Evolutionary conservation across 2,329 filamentous ascomycete genomes (phyloP), one percentile per base, ranked within the genome.

Genomic region (Eurotiales sp.): DNA sequence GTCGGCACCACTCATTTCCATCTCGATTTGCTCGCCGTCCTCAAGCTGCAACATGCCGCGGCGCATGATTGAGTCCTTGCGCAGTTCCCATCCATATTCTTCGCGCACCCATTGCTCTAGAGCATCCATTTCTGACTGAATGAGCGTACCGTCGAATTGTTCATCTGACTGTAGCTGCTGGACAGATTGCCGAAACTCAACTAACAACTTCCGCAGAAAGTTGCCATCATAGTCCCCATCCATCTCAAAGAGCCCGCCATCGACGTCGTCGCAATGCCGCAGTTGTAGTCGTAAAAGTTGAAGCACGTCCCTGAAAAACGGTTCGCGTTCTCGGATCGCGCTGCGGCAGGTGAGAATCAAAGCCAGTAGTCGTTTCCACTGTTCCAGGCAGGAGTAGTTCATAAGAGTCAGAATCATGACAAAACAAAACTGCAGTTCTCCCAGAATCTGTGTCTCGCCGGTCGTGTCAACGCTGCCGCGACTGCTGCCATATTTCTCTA

Each of bases 381-480:
- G 82, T 62, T 85, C 81, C 3, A 85, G 67, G 59, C 82, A 85
- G 2, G 81, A 84, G 61, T 80, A 84, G 61, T 85, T 86, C 70
- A 83, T 83, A 55, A 85, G 69, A 4, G 81, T 83, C 53, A 85
- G 60, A 2, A 82, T 73, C 78, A 82, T 84, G 8, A 85, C 64
- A 58, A 85, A 85, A 27, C 75, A 75, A 59, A 85, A 82, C 57
- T 85, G 81, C 50, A 85, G 59, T 59, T 85, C 83, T 14, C 81
- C 83, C 12, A 85, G 62, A 2, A 78, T 47, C 37, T 75, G 65
- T 6, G 53, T 49, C 54, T 74, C 72, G 15, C 56, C 58, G 11
- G 72, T 64, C 46, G 66, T 63, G n/a, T 47, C 42, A 34, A 70
- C 67, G 7, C 53, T 41, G 53, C 59, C 17, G 11, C 36, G 14